A percentile compares a stretch with the other conserved stretches of the same genome.
These are phyloP conservation scores for Hyphodiscus sp. DNA, from an alignment of 2,329 filamentous ascomycete species.

Conservation along the genomic window DNA sequence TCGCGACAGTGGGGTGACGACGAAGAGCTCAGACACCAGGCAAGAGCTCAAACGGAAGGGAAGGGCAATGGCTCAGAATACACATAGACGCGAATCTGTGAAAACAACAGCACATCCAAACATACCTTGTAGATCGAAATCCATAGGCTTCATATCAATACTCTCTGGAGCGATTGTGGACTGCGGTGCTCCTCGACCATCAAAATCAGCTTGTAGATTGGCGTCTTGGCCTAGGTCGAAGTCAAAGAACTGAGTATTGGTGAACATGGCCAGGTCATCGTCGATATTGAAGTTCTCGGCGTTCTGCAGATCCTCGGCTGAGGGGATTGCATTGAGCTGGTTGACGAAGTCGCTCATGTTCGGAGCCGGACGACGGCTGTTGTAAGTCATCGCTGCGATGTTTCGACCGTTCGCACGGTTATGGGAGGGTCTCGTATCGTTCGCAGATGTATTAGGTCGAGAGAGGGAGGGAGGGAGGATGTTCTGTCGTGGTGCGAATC, in stretches of 20 bases:
- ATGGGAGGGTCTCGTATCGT: background rate
- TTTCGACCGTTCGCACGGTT: background rate
- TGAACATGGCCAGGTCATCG: constrained; percentile 71
- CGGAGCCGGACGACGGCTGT: constrained; percentile 63
- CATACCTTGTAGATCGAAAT: constrained; percentile 42
- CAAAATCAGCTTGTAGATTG: constrained; percentile 40
- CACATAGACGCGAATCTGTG: too few species aligned
- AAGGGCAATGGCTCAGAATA: too few species aligned
- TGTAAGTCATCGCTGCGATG: constrained; percentile 53
- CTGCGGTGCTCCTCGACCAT: constrained; percentile 1
- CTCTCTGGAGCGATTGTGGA: constrained; percentile 1
- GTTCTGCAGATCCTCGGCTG: constrained; percentile 54
- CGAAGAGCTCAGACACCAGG: background rate
- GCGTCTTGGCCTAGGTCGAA: constrained; percentile 61
- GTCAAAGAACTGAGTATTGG: constrained; percentile 76
- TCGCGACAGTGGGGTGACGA: background rate
- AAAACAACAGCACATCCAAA: background rate
- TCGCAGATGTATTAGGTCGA: background rate
- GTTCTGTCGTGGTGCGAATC: background rate
- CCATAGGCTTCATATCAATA: constrained; percentile 40
- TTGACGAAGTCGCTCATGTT: constrained; percentile 89
- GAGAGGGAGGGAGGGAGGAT: background rate
- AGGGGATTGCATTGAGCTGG: constrained; percentile 68
- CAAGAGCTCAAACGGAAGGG: background rate
- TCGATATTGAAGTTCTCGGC: constrained; percentile 55